Evolutionary conservation across 2,329 filamentous ascomycete genomes (phyloP).

Genomic region (Alternaria burnsii): DNA sequence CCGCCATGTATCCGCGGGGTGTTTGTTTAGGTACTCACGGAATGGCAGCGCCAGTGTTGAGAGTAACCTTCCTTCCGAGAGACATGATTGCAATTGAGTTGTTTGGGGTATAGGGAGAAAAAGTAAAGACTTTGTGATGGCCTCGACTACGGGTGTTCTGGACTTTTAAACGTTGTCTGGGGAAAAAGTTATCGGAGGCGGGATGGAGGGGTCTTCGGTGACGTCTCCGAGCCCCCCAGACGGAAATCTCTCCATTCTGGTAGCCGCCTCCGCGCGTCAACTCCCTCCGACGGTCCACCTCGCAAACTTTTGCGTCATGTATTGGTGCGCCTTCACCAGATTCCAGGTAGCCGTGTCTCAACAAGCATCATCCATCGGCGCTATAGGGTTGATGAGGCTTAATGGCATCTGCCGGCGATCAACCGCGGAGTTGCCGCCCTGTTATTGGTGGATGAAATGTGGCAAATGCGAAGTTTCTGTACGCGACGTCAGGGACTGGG

Average conservation of each 20-base stretch:
- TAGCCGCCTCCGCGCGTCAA: constrained; percentile 12
- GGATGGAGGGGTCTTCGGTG: constrained; percentile 30
- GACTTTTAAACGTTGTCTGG: constrained; percentile 14
- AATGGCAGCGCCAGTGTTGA: constrained; percentile 77
- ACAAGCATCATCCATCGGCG: constrained; percentile 7
- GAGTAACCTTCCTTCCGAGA: constrained; percentile 56
- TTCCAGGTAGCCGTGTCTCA: constrained; percentile 1
- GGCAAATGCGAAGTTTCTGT: constrained; percentile 6
- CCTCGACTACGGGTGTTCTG: not conserved
- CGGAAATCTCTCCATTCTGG: constrained; percentile 25
- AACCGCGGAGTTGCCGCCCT: not conserved
- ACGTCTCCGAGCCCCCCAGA: constrained; percentile 27
- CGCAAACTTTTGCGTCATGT: constrained; percentile 11
- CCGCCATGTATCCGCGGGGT: constrained; percentile 63
- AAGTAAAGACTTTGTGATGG: not conserved
- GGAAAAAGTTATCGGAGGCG: constrained; percentile 24
- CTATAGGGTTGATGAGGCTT: constrained; percentile 1
- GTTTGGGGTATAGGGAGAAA: constrained; percentile 10
- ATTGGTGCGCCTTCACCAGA: not conserved
- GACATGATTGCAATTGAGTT: constrained; percentile 30
- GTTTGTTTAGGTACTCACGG: constrained; percentile 70
- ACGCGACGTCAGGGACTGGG: not conserved
- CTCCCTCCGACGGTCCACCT: constrained; percentile 14
- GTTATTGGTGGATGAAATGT: constrained; percentile 19
- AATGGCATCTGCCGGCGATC: not conserved